Base-by-base conservation (phyloP, 805 yeast genomes). In the Wickerhamomyces canadensis region DNA sequence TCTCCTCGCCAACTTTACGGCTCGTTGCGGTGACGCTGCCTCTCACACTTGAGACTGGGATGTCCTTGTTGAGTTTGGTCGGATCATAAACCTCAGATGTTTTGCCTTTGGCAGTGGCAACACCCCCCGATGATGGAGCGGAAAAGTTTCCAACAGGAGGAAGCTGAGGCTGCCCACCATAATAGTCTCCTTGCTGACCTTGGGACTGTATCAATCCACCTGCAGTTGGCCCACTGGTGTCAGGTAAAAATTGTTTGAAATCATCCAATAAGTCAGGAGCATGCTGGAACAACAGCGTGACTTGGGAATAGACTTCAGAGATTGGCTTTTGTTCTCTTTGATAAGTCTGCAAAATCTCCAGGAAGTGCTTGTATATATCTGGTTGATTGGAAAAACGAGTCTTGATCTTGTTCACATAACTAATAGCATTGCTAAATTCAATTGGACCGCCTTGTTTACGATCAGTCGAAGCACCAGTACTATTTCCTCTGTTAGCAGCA, bases 271-370 rank as follows among this genome's bases (percentile, higher is more conserved):
- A 70, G 54, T 93, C 99, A 1, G 98, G 98, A 11, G 96, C 95
- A 51, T 86, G 85, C 42, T 85, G 81, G 64, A 93, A 93, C 36
- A 93, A 68, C 6, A 78, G 71, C 1, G 96, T 84, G 3, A 93
- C 96, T 57, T 93, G 97, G 38, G 86, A 83, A 54, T 93, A 93
- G 11, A 93, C 98, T 55, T 93, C 98, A 35, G 86, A 81, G 36
- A 93, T 93, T 33, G 96, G 96, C 55, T 87, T 84, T 56, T 88
- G 95, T 55, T 91, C 98, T 46, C 95, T 78, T 65, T 93, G 98
- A 58, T 91, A 93, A 32, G 97, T 91, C 60, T 93, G 98, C 50
- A 93, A 67, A 40, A 91, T 93, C 59, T 93, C 98, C 61, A 94
- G 68, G 51, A 93, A 93, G 51, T 81, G 88, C 63, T 93, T 93